These are phyloP conservation scores for Cucurbita moschata DNA, from an alignment of 306 rosid genomes.

Conservation along the genomic window DNA sequence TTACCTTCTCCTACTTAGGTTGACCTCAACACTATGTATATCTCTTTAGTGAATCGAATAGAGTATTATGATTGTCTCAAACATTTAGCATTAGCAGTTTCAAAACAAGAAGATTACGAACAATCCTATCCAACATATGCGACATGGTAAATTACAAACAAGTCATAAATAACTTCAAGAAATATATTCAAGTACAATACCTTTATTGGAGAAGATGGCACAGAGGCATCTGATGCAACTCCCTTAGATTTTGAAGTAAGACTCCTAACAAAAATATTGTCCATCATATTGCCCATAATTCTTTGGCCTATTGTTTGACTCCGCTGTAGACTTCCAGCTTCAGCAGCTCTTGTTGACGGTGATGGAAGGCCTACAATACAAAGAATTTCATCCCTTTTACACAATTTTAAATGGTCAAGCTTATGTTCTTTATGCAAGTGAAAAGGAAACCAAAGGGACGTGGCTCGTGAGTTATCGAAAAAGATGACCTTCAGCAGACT, in stretches of 20 bases:
- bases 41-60: too few relatives aligned
- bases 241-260: constrained; percentile 63
- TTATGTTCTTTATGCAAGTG: neutral
- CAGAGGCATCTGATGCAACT: constrained; percentile 48
- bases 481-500: constrained; percentile 71
- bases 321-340: constrained; percentile 51
- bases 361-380: constrained; percentile 66
- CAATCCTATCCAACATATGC: neutral
- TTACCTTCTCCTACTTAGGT: too few relatives aligned
- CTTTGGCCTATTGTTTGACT: constrained; percentile 93
- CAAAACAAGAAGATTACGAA: neutral
- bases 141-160: neutral
- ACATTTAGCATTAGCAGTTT: too few relatives aligned
- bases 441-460: neutral
- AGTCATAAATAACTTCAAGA: neutral
- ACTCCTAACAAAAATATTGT: constrained; percentile 79
- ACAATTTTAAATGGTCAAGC: neutral
- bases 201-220: constrained; percentile 74
- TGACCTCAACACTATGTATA: too few relatives aligned
- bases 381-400: neutral
- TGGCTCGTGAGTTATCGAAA: neutral
- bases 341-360: constrained; percentile 54
- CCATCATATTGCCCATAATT: constrained; percentile 90
- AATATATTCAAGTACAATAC: constrained; percentile 24
- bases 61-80: too few relatives aligned